Base-by-base conservation (phyloP, 179 eudicot genomes). In the Vitellaria paradoxa region DNA sequence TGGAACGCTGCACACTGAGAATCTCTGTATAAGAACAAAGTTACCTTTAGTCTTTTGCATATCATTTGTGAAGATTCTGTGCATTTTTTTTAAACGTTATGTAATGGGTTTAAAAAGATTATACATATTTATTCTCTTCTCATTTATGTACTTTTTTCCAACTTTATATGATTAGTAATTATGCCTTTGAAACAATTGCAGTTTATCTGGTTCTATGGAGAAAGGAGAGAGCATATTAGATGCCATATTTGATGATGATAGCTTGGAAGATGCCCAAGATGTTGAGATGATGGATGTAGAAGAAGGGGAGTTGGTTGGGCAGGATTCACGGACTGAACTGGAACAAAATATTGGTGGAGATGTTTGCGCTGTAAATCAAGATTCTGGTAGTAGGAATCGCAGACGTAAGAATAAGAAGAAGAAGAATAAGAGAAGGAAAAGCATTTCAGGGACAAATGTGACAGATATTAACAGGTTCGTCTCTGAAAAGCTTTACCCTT, bases 251-350 rank as follows among this genome's bases (percentile, higher is more conserved):
- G 91, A 87, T 30, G 95, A 85, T 74, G 85, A 79, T 50, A 80
- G 80, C 70, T 65, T 84, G 45, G 97, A 85, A 52, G 91, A 85
- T 84, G 78, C 66, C 68, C 84, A 86, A 12, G 97, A 93, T 85
- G 88, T 83, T 59, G 91, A 90, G 72, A 93, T 93, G 99, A 79
- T 89, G 83, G 99, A 93, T 80, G 82, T 90, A 8, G 97, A 95
- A 83, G 97, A 94, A 74, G 97, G 95, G 42, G 97, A 91, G 85
- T 78, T 91, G 66, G 83, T 87, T 55, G 97, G 87, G 59, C 79
- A 77, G 76, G 76, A 69, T 61, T 79, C 72, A 55, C 68, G 62
- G 52, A 56, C 37, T 78, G 82, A 81, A 62, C 73, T 64, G 65
- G 79, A 76, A 57, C 75, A 82, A 65, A 80, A 50, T 21, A 76